phyloP scores from a whole-genome alignment of 2,329 filamentous ascomycete species.

The Fusarium poae region DNA sequence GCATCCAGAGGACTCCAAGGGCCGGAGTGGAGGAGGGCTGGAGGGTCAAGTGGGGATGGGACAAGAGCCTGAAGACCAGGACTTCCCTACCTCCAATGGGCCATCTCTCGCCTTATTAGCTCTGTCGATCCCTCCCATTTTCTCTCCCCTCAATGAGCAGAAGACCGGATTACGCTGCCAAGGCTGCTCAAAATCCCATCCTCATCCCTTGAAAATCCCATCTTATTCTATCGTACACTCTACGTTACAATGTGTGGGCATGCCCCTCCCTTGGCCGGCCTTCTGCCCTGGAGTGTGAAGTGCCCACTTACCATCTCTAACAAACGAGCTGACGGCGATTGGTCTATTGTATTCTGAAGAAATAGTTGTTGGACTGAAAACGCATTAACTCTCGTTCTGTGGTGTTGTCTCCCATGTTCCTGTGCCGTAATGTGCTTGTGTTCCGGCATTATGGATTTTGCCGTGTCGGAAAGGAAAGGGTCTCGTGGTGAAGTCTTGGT shows the following conservation, averaged over 20 bases:
- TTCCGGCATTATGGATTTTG: background rate
- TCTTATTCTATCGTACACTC: slow-evolving; percentile 4
- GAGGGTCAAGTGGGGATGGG: slow-evolving; percentile 32
- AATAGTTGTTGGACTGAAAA: background rate
- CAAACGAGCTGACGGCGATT: background rate
- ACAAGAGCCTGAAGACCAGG: slow-evolving; percentile 19
- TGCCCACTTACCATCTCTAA: slow-evolving; percentile 13
- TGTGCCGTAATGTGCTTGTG: background rate
- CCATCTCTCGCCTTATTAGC: slow-evolving; percentile 21
- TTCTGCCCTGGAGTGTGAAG: slow-evolving; percentile 7
- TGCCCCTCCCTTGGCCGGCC: slow-evolving; percentile 13
- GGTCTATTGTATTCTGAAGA: background rate
- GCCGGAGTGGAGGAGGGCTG: background rate
- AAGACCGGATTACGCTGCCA: slow-evolving; percentile 18
- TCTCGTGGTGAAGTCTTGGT: slow-evolving; percentile 26
- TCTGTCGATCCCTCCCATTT: slow-evolving; percentile 33
- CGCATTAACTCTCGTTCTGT: background rate
- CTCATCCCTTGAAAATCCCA: slow-evolving; percentile 29
- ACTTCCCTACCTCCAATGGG: slow-evolving; percentile 27
- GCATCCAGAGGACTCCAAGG: background rate
- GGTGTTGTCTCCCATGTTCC: background rate
- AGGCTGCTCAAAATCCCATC: slow-evolving; percentile 39
- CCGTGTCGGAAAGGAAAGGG: slow-evolving; percentile 10
- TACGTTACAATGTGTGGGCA: background rate
- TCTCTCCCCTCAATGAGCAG: slow-evolving; percentile 21